A percentile compares a stretch with the other conserved stretches of the same genome.
These are phyloP conservation scores for Beauveria caledonica DNA, from an alignment of 2,329 filamentous ascomycete species.

Conservation along the genomic window DNA sequence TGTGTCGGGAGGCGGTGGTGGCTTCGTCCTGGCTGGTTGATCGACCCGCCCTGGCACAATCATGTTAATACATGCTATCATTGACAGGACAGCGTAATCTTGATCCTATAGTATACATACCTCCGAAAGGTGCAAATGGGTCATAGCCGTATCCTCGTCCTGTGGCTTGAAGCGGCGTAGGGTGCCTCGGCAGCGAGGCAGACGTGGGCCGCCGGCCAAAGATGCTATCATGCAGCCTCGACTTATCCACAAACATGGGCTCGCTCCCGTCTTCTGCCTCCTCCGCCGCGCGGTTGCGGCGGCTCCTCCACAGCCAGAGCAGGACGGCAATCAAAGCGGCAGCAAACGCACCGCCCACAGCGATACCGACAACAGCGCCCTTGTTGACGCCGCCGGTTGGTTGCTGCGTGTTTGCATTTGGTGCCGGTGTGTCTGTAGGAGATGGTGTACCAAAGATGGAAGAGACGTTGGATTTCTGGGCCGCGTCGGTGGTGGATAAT, in stretches of 20 bases:
- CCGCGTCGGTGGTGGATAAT: background rate
- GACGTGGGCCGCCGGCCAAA: slow-evolving; percentile 2
- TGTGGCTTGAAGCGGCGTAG: background rate
- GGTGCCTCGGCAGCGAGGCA: background rate
- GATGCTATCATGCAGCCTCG: slow-evolving; percentile 2
- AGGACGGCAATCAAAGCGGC: slow-evolving; percentile 23
- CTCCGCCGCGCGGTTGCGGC: background rate
- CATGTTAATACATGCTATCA: too few relatives aligned
- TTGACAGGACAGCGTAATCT: too few relatives aligned
- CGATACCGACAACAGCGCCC: slow-evolving; percentile 12
- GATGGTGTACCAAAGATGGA: background rate
- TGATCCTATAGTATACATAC: slow-evolving; percentile 18
- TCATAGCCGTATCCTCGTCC: slow-evolving; percentile 18
- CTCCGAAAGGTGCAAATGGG: slow-evolving; percentile 38
- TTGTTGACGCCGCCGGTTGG: background rate
- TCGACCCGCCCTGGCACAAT: slow-evolving; percentile 25
- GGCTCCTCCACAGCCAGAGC: slow-evolving; percentile 15
- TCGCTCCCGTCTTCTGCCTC: background rate
- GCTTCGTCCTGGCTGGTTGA: slow-evolving; percentile 18
- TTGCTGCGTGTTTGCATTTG: background rate
- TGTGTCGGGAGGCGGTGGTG: slow-evolving; percentile 20
- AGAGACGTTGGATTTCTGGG: background rate
- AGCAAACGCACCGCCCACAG: slow-evolving; percentile 27
- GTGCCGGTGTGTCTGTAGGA: background rate
- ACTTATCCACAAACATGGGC: background rate